These are phyloP conservation scores for Claviceps sp. DNA, from an alignment of 2,329 filamentous ascomycete species.

Conservation along the genomic window DNA sequence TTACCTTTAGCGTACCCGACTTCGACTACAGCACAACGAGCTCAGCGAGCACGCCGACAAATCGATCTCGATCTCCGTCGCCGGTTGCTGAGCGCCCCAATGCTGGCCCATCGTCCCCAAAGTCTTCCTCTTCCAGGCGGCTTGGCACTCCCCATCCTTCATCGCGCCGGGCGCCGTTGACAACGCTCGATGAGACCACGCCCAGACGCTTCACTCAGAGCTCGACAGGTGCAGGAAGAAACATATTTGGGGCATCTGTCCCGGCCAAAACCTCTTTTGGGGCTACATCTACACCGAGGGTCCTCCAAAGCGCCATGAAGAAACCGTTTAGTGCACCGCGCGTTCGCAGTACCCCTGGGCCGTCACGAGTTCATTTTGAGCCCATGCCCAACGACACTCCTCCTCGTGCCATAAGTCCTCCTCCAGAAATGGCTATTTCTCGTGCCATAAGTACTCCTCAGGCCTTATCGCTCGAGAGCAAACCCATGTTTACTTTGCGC, in stretches of 20 bases:
- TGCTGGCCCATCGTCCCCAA: constrained; percentile 24
- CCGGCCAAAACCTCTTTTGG: constrained; percentile 19
- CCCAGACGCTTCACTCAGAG: constrained; percentile 23
- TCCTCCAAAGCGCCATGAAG: constrained; percentile 31
- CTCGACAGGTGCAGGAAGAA: constrained; percentile 23
- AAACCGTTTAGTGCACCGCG: constrained; percentile 31
- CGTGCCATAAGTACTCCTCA: constrained; percentile 24
- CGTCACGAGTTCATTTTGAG: constrained; percentile 28
- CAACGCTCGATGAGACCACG: constrained; percentile 21
- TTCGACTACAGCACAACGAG: constrained; percentile 18
- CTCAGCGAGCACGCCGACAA: constrained; percentile 21
- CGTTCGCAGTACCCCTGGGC: constrained; percentile 25
- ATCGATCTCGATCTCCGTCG: constrained; percentile 23
- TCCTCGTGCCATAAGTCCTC: constrained; percentile 27
- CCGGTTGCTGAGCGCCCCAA: constrained; percentile 31
- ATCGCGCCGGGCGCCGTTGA: constrained; percentile 22
- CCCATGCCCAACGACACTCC: constrained; percentile 30
- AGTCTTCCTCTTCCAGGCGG: constrained; percentile 16
- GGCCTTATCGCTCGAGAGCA: too few species aligned
- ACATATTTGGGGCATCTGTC: constrained; percentile 29
- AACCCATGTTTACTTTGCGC: constrained; percentile 35
- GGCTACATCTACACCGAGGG: constrained; percentile 30
- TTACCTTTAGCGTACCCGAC: constrained; percentile 25
- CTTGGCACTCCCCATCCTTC: constrained; percentile 25
- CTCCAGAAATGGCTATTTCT: constrained; percentile 20